These are phyloP conservation scores for Gloeostereum incarnatum DNA, from an alignment of 768 basidiomycete species.

Conservation along the genomic window DNA sequence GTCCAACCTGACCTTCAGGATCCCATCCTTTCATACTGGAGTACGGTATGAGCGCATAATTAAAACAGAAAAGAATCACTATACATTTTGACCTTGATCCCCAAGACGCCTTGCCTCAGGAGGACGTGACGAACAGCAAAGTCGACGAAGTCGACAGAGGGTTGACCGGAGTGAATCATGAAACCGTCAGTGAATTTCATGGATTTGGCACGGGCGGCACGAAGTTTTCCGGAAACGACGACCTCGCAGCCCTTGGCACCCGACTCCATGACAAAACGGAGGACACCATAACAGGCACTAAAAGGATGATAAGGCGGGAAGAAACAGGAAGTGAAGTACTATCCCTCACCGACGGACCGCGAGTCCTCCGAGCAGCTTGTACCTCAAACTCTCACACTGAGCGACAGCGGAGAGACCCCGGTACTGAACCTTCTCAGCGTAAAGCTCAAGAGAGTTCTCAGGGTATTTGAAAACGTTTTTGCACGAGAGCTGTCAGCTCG, in stretches of 20 bases:
- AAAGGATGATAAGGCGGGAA: background rate
- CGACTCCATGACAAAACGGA: conserved; percentile 99
- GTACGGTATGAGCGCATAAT: conserved; percentile 25
- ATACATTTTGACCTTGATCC: conserved; percentile 99
- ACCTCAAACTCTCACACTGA: conserved; percentile 95
- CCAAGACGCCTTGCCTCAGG: conserved; percentile 96
- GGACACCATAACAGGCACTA: conserved; percentile 98
- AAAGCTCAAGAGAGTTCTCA: conserved; percentile 96
- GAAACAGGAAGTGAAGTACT: background rate
- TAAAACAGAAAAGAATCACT: conserved; percentile 16
- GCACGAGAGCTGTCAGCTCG: conserved; percentile 95
- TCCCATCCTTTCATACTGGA: conserved; percentile 98
- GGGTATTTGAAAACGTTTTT: conserved; percentile 99
- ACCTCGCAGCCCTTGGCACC: conserved; percentile 99
- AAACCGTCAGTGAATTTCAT: conserved; percentile 99
- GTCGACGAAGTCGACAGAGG: conserved; percentile 93
- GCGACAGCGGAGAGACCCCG: conserved; percentile 98
- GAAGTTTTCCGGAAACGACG: conserved; percentile 98
- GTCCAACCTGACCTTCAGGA: conserved; percentile 84
- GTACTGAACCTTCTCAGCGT: conserved; percentile 98
- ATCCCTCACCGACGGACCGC: conserved; percentile 89
- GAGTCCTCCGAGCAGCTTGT: conserved; percentile 99
- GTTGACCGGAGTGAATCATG: conserved; percentile 99
- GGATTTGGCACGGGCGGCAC: conserved; percentile 98
- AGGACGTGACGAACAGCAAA: conserved; percentile 97